These are phyloP conservation scores for Quercus suber DNA, from an alignment of 306 rosid species.

Conservation along the genomic window DNA sequence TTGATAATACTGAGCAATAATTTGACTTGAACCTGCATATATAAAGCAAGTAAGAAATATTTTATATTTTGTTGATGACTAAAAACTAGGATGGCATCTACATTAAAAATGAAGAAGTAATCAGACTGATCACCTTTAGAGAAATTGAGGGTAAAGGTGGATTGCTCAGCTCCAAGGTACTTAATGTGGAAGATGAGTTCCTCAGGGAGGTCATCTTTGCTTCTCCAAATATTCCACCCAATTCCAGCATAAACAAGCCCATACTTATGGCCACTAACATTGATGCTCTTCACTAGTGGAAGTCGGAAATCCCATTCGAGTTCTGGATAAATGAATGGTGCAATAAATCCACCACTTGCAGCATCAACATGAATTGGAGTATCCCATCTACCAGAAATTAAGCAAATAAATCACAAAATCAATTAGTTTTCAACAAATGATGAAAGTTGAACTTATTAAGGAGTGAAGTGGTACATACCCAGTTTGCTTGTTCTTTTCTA, in stretches of 20 bases:
- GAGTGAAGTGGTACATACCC: conserved; percentile 31
- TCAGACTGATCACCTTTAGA: conserved; percentile 17
- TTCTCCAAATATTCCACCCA: conserved; percentile 75
- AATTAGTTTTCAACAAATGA: background rate
- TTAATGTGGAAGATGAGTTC: conserved; percentile 55
- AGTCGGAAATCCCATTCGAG: conserved; percentile 86
- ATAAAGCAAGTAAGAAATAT: background rate
- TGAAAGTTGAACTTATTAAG: background rate
- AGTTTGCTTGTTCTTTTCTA: conserved; percentile 52
- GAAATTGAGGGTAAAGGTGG: conserved; percentile 39
- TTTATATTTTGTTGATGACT: no score
- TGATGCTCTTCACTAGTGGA: conserved; percentile 76
- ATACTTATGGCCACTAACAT: conserved; percentile 84
- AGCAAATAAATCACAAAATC: background rate
- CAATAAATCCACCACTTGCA: conserved; percentile 80
- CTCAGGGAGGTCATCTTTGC: conserved; percentile 54
- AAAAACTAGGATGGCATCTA: no score
- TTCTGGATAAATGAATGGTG: conserved; percentile 75
- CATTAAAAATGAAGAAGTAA: background rate
- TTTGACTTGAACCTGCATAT: conserved; percentile 31
- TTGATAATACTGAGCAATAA: conserved; percentile 37
- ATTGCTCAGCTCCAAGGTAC: conserved; percentile 40
- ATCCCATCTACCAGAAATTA: conserved; percentile 48
- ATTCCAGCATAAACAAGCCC: conserved; percentile 86
- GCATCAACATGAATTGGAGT: conserved; percentile 84